Base-by-base conservation (phyloP, 2,329 filamentous ascomycete genomes). In the Colletotrichum limetticola region DNA sequence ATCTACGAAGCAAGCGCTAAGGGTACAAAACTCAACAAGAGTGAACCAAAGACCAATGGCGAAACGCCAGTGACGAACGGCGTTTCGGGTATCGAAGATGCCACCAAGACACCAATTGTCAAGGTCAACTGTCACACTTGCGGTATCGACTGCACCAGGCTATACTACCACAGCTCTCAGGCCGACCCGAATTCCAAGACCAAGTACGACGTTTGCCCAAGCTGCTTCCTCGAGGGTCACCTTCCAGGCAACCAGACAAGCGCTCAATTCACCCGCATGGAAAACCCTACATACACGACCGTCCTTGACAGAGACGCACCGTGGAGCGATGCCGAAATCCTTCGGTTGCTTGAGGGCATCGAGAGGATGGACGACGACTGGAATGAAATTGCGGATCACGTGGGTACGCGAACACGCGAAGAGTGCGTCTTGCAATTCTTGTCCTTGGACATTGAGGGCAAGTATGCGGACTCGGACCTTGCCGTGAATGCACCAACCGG, bases 391-490 rank as follows among this genome's bases (percentile, higher is more conserved):
- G 92, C 97, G 1, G 95, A 96, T 75, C 94, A 98, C 79, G 97
- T 99, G 56, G 94, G 94, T 61, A 97, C 95, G 3, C 92, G 96
- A 73, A 98, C 95, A 1, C 90, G 95, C 66, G 97, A 99, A 82
- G 96, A 99, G 84, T 99, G 97, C 81, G 96, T 98, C 19, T 89
- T 98, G 78, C 97, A 98, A 81, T 99, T 99, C 86, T 83, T 99
- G 75, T 95, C 98, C 80, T 88, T 99, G 46, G 96, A 98, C 77
- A 99, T 99, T 74, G 97, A 98, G 82, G 96, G 98, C 85, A 97
- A 97, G 82, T 99, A 98, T 79, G 87, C 98, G 11, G 95, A 98
- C 78, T 91, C 94, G 8, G 92, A 96, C 78, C 72, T 75, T 16
- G 78, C 82, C 12, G 82, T 89, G 66, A 86, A 85, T 71, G 86